A percentile compares a stretch with the other conserved stretches of the same genome.
Evolutionary conservation across 1,284 basidiomycete genomes (phyloP).

Genomic region (Exsudoporus floridanus): DNA sequence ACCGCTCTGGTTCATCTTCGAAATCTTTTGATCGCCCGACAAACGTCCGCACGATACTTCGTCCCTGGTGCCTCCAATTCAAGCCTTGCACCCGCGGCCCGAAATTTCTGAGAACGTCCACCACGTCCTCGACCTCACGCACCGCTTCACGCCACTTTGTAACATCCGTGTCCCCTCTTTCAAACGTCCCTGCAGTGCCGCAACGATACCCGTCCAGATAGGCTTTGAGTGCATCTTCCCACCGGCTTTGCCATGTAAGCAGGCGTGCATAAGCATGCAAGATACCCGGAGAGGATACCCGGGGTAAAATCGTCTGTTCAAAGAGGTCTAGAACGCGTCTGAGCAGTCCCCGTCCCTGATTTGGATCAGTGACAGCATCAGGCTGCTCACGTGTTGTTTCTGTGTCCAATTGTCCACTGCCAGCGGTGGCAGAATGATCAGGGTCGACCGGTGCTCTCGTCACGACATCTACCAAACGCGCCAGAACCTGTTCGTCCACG

Average conservation of each 20-base stretch:
- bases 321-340: constrained; percentile 71
- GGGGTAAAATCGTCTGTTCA: constrained; percentile 74
- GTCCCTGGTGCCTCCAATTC: constrained; percentile 84
- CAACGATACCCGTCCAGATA: constrained; percentile 83
- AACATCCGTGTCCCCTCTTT: constrained; percentile 63
- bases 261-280: constrained; percentile 83
- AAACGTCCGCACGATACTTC: constrained; percentile 87
- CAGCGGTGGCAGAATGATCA: constrained; percentile 6
- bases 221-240: constrained; percentile 78
- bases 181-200: constrained; percentile 65
- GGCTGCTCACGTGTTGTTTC: constrained; percentile 3
- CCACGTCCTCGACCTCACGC: constrained; percentile 77
- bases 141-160: constrained; percentile 71
- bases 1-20: constrained; percentile 86
- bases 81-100: constrained; percentile 64
- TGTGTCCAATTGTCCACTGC: not conserved
- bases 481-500: constrained; percentile 85
- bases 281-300: constrained; percentile 72
- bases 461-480: constrained; percentile 83
- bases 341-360: constrained; percentile 66
- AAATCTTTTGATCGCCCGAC: constrained; percentile 81
- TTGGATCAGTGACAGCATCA: constrained; percentile 42
- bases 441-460: constrained; percentile 53
- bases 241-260: constrained; percentile 66
- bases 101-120: constrained; percentile 80